These are phyloP conservation scores for Penicillium griseofulvum DNA, from an alignment of 2,329 filamentous ascomycete species.

Conservation along the genomic window DNA sequence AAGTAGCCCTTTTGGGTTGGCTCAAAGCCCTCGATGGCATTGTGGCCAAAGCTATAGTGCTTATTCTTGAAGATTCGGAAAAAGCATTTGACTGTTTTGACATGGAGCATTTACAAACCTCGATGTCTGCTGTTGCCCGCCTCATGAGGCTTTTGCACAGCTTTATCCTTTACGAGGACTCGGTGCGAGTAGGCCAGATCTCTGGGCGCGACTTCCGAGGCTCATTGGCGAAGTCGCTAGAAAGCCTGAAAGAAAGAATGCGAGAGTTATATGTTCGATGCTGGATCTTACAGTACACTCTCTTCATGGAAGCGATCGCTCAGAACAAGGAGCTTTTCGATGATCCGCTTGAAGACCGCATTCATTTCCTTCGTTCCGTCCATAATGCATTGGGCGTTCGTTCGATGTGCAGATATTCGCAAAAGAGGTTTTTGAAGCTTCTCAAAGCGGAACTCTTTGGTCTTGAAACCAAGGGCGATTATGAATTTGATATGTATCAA, in stretches of 20 bases:
- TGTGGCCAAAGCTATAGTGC: conserved; percentile 66
- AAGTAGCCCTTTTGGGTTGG: conserved; percentile 68
- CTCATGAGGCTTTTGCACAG: conserved; percentile 74
- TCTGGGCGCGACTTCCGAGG: conserved; percentile 59
- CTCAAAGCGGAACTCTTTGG: conserved; percentile 81
- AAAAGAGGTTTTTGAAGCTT: conserved; percentile 84
- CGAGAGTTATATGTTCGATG: conserved; percentile 83
- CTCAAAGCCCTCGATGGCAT: conserved; percentile 77
- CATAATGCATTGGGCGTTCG: conserved; percentile 83
- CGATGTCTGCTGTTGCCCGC: conserved; percentile 68
- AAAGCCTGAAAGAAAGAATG: conserved; percentile 63
- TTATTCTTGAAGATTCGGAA: conserved; percentile 63
- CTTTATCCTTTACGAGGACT: conserved; percentile 78
- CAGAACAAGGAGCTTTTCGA: conserved; percentile 66
- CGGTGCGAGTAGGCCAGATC: conserved; percentile 73
- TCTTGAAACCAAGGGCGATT: conserved; percentile 72
- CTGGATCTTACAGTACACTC: conserved; percentile 82
- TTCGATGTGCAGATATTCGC: conserved; percentile 78
- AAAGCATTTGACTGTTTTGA: conserved; percentile 79
- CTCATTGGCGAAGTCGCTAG: conserved; percentile 39
- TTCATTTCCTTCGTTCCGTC: conserved; percentile 75
- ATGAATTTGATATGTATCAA: conserved; percentile 82
- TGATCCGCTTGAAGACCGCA: conserved; percentile 67
- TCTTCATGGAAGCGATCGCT: conserved; percentile 71
- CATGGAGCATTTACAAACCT: conserved; percentile 70